Evolutionary conservation across 192 early-diverging fungal genomes (phyloP).

Genomic region (Coemansia sp.): DNA sequence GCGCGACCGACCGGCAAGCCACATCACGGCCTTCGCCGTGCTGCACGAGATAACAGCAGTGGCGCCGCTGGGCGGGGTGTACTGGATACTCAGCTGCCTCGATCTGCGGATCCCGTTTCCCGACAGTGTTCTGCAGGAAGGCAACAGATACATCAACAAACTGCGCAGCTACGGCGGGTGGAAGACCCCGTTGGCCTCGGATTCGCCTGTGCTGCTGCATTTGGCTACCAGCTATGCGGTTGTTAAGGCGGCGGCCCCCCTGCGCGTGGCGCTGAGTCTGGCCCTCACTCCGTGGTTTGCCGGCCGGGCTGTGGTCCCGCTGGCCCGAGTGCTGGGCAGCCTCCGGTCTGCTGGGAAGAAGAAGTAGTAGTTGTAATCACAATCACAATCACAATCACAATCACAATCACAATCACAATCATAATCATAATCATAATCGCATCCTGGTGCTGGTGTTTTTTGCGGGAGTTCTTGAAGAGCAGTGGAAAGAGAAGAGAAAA

Average conservation of each 20-base stretch:
- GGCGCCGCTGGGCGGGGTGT: slow-evolving; percentile 73
- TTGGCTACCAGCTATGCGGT: slow-evolving; percentile 79
- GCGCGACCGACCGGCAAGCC: slow-evolving; percentile 66
- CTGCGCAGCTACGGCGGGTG: slow-evolving; percentile 58
- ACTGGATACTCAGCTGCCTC: slow-evolving; percentile 61
- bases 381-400: no score
- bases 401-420: no score
- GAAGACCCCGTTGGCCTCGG: slow-evolving; percentile 7
- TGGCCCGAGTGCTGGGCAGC: slow-evolving; percentile 7
- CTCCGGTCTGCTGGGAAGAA: not conserved
- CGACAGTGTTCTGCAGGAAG: slow-evolving; percentile 58
- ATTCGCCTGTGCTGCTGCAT: slow-evolving; percentile 65
- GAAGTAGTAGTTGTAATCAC: not conserved
- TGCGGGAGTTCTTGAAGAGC: not conserved
- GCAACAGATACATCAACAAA: slow-evolving; percentile 63
- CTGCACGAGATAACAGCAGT: slow-evolving; percentile 91
- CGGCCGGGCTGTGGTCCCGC: slow-evolving; percentile 31
- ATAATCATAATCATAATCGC: no score
- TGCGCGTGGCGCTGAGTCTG: slow-evolving; percentile 34
- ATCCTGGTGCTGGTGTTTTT: not conserved
- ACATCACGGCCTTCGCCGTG: slow-evolving; percentile 72
- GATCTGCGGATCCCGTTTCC: slow-evolving; percentile 68
- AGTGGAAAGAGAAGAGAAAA: slow-evolving; percentile 3
- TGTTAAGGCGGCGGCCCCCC: slow-evolving; percentile 66
- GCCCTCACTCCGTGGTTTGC: slow-evolving; percentile 39